Evolutionary conservation across 441 rosid species (phyloP), one percentile per base, ranked within the genome.

Genomic region (Bruguiera hainesii): DNA sequence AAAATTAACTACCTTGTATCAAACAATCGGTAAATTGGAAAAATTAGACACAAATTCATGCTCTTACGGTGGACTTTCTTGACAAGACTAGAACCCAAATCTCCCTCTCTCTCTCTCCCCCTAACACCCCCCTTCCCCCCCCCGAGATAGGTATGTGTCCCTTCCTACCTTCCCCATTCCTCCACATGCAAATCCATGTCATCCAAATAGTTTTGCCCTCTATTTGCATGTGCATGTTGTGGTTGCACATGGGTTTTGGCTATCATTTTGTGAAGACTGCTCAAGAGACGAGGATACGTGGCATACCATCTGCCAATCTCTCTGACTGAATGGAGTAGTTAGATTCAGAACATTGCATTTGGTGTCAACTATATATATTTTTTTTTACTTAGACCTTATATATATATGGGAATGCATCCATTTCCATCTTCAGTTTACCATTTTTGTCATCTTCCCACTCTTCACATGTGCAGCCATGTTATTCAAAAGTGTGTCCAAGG

Each of bases 171-270:
- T 52, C 73, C 28, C 79, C 83, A 71, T 68, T 53, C 73, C 74
- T 72, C 70, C 78, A 76, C 81, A 73, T 78, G 79, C 76, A 75
- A 64, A 60, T 6, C 68, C 78, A 72, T 64, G 79, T 74, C 71
- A 63, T 68, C 65, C 53, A 62, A 73, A 57, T 67, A 63, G 51
- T 56, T 64, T 63, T 69, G 57, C 31, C 42, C 56, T 71, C 50
- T 65, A 58, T 73, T 69, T 65, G 76, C 81, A 76, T 42, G 82
- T 78, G 76, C 70, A 50, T 72, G 77, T 57, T 50, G 61, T 61
- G 35, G 5, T 67, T 62, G 76, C 84, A 76, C 79, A 80, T 78
- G 84, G 48, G 63, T 56, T 67, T 69, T 66, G 35, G 65, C 23
- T 7, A 52, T 15, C 46, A 60, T 70, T 56, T 63, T 70, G 57